phyloP scores from a whole-genome alignment of 202 grass and related monocot species.

The Saccharum hybrid region DNA sequence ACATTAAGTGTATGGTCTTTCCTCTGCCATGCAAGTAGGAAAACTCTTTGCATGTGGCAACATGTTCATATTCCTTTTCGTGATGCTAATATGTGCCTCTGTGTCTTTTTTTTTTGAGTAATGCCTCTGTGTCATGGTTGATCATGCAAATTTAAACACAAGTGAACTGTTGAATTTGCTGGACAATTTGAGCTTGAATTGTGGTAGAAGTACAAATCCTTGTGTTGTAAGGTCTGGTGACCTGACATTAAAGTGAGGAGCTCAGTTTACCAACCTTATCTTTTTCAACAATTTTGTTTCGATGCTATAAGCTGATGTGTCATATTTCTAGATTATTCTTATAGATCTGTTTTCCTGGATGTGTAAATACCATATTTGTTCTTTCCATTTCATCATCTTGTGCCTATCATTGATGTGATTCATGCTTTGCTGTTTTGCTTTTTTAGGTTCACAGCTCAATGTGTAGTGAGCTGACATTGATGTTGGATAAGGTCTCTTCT shows the following conservation, averaged over 20 bases:
- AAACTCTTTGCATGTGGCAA: background rate
- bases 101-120: background rate
- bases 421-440: slow-evolving; percentile 15
- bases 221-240: background rate
- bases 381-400: slow-evolving; percentile 25
- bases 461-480: slow-evolving; percentile 65
- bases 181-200: background rate
- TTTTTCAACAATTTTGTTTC: background rate
- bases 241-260: background rate
- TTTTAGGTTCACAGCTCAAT: slow-evolving; percentile 76
- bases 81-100: background rate
- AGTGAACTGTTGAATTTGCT: slow-evolving; percentile 1
- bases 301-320: background rate
- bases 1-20: background rate
- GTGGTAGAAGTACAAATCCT: background rate
- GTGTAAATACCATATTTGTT: slow-evolving; percentile 7
- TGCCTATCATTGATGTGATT: slow-evolving; percentile 23
- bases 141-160: background rate
- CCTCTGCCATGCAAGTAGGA: slow-evolving; percentile 1
- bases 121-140: background rate
- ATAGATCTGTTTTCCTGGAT: background rate
- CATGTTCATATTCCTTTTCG: background rate
- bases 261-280: background rate
- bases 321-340: slow-evolving; percentile 14
- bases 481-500: slow-evolving; percentile 71